Base-by-base conservation (phyloP, 1,139 yeast species). In the Suhomyces panamericanus region DNA sequence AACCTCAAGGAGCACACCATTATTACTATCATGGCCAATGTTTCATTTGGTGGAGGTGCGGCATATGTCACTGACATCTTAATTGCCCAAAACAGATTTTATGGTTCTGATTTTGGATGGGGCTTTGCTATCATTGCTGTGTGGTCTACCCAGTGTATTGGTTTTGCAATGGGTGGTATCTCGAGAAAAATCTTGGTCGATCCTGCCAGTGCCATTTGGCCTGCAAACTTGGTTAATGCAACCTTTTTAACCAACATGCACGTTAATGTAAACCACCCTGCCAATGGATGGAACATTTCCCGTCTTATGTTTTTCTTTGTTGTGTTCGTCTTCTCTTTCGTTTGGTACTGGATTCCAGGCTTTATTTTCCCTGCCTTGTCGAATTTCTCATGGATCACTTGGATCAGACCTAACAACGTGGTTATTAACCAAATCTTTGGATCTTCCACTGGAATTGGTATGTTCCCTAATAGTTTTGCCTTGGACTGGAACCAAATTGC, bases 171-270 rank as follows among this genome's bases (percentile, higher is more conserved):
- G 46, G 87, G 87, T 32, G 90, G 90, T 37, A 50, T 80, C 47
- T 73, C 75, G 38, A 68, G 81, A 56, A 70, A 78, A 53, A 70
- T 81, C 24, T 69, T 84, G 52, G 84, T 83, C 15, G 78, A 78
- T 48, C 85, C 88, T 2, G 75, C 84, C 4, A 68, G 80, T 11
- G 80, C 83, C 65, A 75, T 83, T 42, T 85, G 90, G 90, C 91
- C 91, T 1, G 64, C 78, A n/a, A 82, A 54, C 66, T 80, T 62
- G 64, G 76, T 72, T 41, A 64, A 74, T 16, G 52, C 69, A 39
- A 69, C 77, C 14, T 72, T 75, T 51, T 70, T 82, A 55, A 80
- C 85, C 46, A 80, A 81, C 55, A 73, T 82, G 66, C 87, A 83
- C 61, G 60, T 79, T 43, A 77, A 80, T 55, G 82, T 78, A 53